Percentiles rank a stretch among this genome's conserved stretches.
Conservation (phyloP, 805 yeast species). For the Kodamaea jinghongensis region DNA sequence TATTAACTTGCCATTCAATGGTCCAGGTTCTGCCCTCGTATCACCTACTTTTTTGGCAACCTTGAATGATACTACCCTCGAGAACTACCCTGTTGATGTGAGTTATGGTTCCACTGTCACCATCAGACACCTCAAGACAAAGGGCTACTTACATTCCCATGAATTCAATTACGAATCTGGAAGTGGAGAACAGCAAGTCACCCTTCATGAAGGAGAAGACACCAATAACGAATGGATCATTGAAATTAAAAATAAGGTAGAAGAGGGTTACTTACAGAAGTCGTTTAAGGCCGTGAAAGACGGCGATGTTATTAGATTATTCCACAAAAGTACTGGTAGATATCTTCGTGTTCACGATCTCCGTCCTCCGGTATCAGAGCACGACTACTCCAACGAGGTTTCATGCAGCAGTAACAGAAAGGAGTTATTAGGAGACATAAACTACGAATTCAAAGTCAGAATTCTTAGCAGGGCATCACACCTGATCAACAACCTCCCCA, state of each 20-base stretch:
- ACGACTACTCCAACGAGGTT: conserved; percentile 86
- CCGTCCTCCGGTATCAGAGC: conserved; percentile 87
- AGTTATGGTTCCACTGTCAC: conserved; percentile 71
- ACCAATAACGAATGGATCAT: conserved; percentile 77
- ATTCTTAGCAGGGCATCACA: conserved; percentile 37
- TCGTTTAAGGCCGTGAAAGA: conserved; percentile 41
- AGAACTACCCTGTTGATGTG: conserved; percentile 57
- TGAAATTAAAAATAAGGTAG: conserved; percentile 41
- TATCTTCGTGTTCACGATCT: conserved; percentile 67
- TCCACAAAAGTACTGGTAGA: conserved; percentile 66
- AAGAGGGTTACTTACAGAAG: conserved; percentile 38
- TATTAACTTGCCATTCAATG: conserved; percentile 41
- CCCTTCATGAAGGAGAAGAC: conserved; percentile 59
- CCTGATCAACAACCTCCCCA: conserved; percentile 29
- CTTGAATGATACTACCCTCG: conserved; percentile 41
- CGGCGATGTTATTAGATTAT: conserved; percentile 60
- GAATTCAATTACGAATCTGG: conserved; percentile 60
- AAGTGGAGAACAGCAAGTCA: conserved; percentile 73
- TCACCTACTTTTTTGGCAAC: conserved; percentile 66
- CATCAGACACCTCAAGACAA: conserved; percentile 65
- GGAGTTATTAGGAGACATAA: conserved; percentile 60
- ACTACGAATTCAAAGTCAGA: conserved; percentile 67
- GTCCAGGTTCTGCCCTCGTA: conserved; percentile 62
- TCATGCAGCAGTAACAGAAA: conserved; percentile 60
- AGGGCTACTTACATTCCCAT: conserved; percentile 82